Base-by-base conservation (phyloP, 345 rosid genomes). In the Brassica rapa region DNA sequence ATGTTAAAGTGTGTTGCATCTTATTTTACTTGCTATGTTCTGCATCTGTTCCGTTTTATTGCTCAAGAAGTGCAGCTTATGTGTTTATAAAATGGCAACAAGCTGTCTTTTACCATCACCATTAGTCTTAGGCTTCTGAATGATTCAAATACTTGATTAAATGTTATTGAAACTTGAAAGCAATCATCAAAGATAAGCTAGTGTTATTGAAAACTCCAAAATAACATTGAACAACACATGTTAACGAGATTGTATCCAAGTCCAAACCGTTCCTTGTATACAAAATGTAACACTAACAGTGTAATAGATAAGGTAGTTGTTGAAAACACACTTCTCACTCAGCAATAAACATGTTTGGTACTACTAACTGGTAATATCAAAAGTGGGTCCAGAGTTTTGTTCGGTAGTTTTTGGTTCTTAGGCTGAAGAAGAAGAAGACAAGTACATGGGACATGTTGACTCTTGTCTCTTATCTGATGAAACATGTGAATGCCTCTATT, bases 301-400 rank as follows among this genome's bases (percentile, higher is more conserved):
- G 43, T 8, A 10, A 55, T 33, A 76, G 55, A 65, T 23, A 68
- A 8, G 23, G 8, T 10, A 14, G 21, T 46, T 46, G 39, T n/a
- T 62, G 41, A n/a, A 33, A 15, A 15, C 41, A 77, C 51, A 72
- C 62, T 71, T 71, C 77, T 65, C 25, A 24, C 25, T 65, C 7
- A 78, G 72, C 77, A 78, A 78, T 72, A 65, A 66, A 71, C 60
- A 64, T 11, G 67, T 78, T 24, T 27, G 30, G 30, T 27, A 25
- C 29, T 27, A 25, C 29, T 25, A 25, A 25, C 29, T 25, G 29
- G 29, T 25, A 25, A 25, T 25, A 27, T 27, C 30, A 27, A 27
- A 27, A 27, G 30, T 27, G 30, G 30, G 30, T 27, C 30, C 30
- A 27, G 30, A 27, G 30, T 27, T 27, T 27, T 27, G 30, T 27